Percentiles rank a stretch among this genome's conserved stretches.
Conservation (phyloP, 331 rosid genomes). For the Saraca asoca region DNA sequence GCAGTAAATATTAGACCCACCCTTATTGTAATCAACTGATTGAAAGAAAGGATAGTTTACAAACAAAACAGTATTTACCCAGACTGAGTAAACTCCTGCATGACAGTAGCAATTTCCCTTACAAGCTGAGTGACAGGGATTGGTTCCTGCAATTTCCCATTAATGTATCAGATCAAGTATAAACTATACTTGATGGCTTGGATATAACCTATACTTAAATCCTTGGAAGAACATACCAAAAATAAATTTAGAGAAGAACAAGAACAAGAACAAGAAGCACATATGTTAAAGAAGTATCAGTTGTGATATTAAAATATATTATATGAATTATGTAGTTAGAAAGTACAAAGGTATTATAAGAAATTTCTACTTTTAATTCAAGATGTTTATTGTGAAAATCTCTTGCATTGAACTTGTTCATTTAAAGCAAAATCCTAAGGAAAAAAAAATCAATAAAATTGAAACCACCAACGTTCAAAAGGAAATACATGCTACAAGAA, state of each 20-base stretch:
- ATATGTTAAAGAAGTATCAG: not conserved
- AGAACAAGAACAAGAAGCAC: conserved; percentile 15
- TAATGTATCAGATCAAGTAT: conserved; percentile 1
- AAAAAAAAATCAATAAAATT: no score
- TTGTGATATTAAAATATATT: not conserved
- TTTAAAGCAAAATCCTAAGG: no score
- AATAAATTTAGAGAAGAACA: conserved; percentile 20
- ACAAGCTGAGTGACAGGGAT: conserved; percentile 97
- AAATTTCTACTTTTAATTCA: not conserved
- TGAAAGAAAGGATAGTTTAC: not conserved
- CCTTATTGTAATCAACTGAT: not conserved
- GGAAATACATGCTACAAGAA: conserved; percentile 13
- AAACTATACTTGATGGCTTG: no score
- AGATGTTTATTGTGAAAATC: no score
- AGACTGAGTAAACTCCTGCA: conserved; percentile 99
- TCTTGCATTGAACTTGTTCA: no score
- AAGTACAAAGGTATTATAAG: not conserved
- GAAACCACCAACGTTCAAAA: conserved; percentile 11
- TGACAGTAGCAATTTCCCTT: conserved; percentile 95
- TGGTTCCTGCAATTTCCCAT: conserved; percentile 63
- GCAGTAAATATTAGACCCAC: not conserved
- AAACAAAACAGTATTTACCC: conserved; percentile 59
- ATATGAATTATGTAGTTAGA: not conserved
- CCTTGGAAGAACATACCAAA: conserved; percentile 16
- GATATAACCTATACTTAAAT: not conserved